Percentiles rank a stretch among this genome's conserved stretches.
phyloP scores from a whole-genome alignment of 805 yeast genomes.

The Barnettozyma pratensis region DNA sequence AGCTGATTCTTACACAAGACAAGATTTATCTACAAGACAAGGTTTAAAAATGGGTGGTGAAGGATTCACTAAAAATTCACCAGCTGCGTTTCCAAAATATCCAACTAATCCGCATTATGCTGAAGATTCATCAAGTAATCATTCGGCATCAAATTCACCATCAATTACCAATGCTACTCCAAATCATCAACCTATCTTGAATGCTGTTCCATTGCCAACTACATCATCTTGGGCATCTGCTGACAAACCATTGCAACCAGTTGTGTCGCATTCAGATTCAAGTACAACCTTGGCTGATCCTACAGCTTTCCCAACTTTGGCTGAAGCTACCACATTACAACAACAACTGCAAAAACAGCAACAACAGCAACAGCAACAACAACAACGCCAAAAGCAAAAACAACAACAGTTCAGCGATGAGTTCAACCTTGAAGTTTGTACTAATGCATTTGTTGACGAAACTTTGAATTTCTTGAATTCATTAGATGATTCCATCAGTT shows the following conservation, averaged over 20 bases:
- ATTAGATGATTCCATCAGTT: slow-evolving; percentile 29
- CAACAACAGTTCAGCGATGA: slow-evolving; percentile 20
- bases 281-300: slow-evolving; percentile 37
- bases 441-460: slow-evolving; percentile 43
- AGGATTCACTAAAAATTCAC: slow-evolving; percentile 25
- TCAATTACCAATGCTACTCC: slow-evolving; percentile 10
- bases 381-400: slow-evolving; percentile 26
- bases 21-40: slow-evolving; percentile 75
- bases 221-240: slow-evolving; percentile 62
- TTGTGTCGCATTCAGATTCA: slow-evolving; percentile 8
- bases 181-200: slow-evolving; percentile 17
- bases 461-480: slow-evolving; percentile 37
- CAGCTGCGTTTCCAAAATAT: slow-evolving; percentile 22
- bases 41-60: slow-evolving; percentile 47
- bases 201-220: slow-evolving; percentile 55
- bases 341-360: slow-evolving; percentile 28
- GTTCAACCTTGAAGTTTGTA: slow-evolving; percentile 37
- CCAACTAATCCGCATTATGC: not conserved
- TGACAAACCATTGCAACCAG: slow-evolving; percentile 31
- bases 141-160: slow-evolving; percentile 8
- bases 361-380: slow-evolving; percentile 22
- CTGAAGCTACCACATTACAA: slow-evolving; percentile 33
- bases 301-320: slow-evolving; percentile 57
- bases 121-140: not conserved
- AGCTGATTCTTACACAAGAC: slow-evolving; percentile 92